phyloP scores from a whole-genome alignment of 2,329 filamentous ascomycete species.

The Penicillium sp. region DNA sequence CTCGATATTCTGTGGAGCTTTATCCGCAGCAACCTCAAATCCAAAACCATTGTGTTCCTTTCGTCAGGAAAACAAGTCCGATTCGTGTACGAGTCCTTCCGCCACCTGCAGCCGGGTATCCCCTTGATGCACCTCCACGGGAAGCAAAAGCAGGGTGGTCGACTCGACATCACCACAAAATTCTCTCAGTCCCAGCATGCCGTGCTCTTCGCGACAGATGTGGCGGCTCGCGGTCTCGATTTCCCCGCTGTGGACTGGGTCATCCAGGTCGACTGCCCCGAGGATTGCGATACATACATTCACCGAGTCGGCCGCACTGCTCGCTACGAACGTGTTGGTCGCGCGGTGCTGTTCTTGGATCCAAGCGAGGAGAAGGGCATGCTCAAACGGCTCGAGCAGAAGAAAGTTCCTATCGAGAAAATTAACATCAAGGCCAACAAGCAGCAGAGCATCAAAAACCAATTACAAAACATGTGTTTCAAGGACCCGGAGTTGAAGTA shows the following conservation, averaged over 20 bases:
- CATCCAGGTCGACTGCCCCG: conserved; percentile 94
- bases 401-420: conserved; percentile 80
- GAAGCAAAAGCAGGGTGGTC: conserved; percentile 82
- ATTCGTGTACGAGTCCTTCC: conserved; percentile 89
- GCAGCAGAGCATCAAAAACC: conserved; percentile 74
- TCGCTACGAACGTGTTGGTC: conserved; percentile 81
- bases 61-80: conserved; percentile 95
- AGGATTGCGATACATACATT: conserved; percentile 96
- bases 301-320: conserved; percentile 92
- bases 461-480: conserved; percentile 92
- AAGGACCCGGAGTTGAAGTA: conserved; percentile 92
- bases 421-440: conserved; percentile 87
- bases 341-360: conserved; percentile 84
- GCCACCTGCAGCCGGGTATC: conserved; percentile 89
- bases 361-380: conserved; percentile 92
- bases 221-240: conserved; percentile 87
- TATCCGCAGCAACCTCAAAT: conserved; percentile 81
- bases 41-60: conserved; percentile 91
- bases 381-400: conserved; percentile 74
- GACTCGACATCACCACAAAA: conserved; percentile 77
- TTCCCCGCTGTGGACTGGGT: conserved; percentile 98
- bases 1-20: conserved; percentile 90
- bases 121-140: conserved; percentile 89
- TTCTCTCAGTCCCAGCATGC: conserved; percentile 76
- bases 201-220: conserved; percentile 91